Evolutionary conservation across 169 alveolate genomes (phyloP).

Genomic region (Plasmodium reichenowi): DNA sequence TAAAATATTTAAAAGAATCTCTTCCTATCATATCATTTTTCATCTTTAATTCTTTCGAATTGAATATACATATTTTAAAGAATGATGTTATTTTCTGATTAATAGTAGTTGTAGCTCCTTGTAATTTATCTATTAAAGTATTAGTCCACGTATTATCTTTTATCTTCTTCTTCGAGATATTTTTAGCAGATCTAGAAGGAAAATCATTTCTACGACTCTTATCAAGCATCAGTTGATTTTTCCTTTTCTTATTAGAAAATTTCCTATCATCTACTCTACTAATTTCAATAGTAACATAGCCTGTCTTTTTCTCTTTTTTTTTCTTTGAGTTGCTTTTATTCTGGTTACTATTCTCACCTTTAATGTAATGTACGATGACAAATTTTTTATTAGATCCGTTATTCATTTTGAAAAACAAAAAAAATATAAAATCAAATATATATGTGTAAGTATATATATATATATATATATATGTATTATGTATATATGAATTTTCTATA

Average conservation of each 20-base stretch:
- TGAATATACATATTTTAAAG: constrained; percentile 20
- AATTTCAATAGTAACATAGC: constrained; percentile 36
- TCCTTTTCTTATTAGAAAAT: constrained; percentile 15
- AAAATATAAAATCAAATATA: no score
- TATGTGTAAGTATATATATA: no score
- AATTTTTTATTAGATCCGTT: constrained; percentile 12
- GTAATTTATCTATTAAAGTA: constrained; percentile 14
- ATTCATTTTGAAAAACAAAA: background rate
- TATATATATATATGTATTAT: no score
- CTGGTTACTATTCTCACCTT: background rate
- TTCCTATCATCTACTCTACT: constrained; percentile 21
- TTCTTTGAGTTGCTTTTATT: background rate
- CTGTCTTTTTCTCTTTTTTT: constrained; percentile 10
- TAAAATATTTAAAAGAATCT: constrained; percentile 27
- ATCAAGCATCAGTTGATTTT: background rate
- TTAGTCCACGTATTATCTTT: constrained; percentile 20
- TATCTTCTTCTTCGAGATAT: constrained; percentile 9
- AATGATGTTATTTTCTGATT: constrained; percentile 19
- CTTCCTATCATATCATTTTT: constrained; percentile 4
- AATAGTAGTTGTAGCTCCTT: constrained; percentile 14
- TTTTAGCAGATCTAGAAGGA: constrained; percentile 4
- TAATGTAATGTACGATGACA: constrained; percentile 13
- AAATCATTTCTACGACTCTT: background rate
- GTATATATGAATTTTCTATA: no score
- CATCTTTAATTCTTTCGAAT: constrained; percentile 11